Base-by-base conservation (phyloP, 495 filamentous ascomycete species). In the Apiosordaria backusii region DNA sequence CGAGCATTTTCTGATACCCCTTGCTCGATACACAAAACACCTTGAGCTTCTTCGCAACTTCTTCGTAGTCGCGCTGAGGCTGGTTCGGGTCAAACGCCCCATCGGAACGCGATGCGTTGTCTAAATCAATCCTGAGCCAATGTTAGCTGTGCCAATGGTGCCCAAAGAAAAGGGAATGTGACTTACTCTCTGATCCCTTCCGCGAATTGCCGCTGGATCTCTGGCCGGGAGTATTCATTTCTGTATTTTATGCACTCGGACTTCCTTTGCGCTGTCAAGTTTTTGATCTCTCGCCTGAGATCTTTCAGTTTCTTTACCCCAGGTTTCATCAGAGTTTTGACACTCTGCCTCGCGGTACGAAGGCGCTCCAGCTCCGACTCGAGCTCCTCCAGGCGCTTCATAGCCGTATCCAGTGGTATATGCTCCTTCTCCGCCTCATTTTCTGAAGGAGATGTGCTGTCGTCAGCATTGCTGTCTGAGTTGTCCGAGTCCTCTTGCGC, bases 21-120 rank as follows among this genome's bases (percentile, higher is more conserved):
- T 78, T 74, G 55, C 80, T 82, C 18, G 82, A 85, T 10, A 88
- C 84, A 65, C 87, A 89, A 68, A 89, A 90, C 3, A 90, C 86
- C 0, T 82, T 81, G 4, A 90, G 75, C 0, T 74, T 73, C 1
- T 67, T 71, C 0, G 85, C 85, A 4, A 89, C 70, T 57, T 84
- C 72, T 1, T 80, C 73, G 64, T 90, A 90, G 66, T 89, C 84
- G n/a, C 85, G 74, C 29, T 71, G 52, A 4, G 81, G 77, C 0
- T 74, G 61, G 4, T 76, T 73, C 0, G 80, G 81, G 22, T 75
- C 68, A 23, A 67, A 69, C 0, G 26, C 16, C 5, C 68, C 68
- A n/a, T 73, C 62, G n/a, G 1, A 50, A 9, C 4, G 63, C 58
- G 2, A 26, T 26, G 24, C 68, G 23, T 58, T 58, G 3, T 71